These are phyloP conservation scores for Globisporangium spiculum DNA, from an alignment of 352 stramenopile species.

Conservation along the genomic window DNA sequence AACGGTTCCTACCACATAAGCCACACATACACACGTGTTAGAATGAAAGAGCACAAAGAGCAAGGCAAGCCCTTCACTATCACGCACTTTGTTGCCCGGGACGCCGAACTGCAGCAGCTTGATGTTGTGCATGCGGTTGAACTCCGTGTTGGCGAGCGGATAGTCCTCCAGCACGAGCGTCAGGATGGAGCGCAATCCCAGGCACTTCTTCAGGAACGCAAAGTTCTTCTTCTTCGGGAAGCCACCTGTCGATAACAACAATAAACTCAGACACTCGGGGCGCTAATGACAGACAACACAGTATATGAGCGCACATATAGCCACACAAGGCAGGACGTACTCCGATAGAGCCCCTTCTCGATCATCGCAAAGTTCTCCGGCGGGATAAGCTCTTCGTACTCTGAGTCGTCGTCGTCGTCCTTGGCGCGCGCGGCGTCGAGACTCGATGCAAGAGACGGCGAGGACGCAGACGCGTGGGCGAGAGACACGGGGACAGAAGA, in stretches of 20 bases:
- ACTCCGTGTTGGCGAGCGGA: slow-evolving; percentile 74
- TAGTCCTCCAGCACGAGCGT: slow-evolving; percentile 88
- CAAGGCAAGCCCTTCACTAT: not conserved
- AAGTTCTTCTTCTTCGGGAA: slow-evolving; percentile 92
- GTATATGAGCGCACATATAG: not conserved
- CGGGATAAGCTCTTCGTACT: slow-evolving; percentile 84
- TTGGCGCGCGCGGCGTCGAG: slow-evolving; percentile 20
- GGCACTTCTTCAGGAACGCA: slow-evolving; percentile 71
- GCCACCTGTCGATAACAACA: slow-evolving; percentile 30
- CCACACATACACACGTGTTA: not conserved
- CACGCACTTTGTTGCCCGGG: slow-evolving; percentile 71
- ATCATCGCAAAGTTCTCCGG: slow-evolving; percentile 90
- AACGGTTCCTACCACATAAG: slow-evolving; percentile 61
- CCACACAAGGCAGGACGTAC: slow-evolving; percentile 24
- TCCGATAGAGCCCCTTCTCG: slow-evolving; percentile 82
- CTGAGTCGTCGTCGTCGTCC: slow-evolving; percentile 61
- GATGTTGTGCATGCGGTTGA: slow-evolving; percentile 79
- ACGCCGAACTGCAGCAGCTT: slow-evolving; percentile 83
- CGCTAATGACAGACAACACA: not conserved
- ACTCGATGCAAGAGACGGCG: not conserved
- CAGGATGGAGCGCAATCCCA: slow-evolving; percentile 80
- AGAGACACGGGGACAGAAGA: not conserved
- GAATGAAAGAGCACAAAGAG: not conserved
- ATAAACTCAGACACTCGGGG: not conserved
- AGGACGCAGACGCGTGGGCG: not conserved